Conservation (phyloP, 73 alveolate genomes). For the Tetrahymena borealis region DNA sequence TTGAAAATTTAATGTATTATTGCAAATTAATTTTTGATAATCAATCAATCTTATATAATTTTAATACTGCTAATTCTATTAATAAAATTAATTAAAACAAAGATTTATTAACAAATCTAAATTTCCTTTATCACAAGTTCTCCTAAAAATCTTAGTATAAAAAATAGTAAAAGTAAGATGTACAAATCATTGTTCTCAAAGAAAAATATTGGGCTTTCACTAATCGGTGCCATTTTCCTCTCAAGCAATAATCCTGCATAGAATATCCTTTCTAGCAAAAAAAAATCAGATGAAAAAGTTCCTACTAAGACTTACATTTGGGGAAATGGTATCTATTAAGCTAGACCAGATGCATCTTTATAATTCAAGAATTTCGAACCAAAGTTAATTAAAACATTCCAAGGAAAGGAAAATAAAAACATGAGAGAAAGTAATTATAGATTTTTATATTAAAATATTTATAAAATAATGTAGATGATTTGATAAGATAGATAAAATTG, state of each 20-base stretch:
- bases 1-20: too few species aligned
- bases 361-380: conserved; percentile 25
- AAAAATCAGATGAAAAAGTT: neutral
- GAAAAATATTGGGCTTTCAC: neutral
- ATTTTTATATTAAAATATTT: too few species aligned
- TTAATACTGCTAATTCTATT: neutral
- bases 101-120: neutral
- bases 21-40: neutral
- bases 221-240: neutral
- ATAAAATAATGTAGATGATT: too few species aligned
- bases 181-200: neutral
- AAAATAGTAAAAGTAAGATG: neutral
- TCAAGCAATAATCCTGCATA: neutral
- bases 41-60: neutral
- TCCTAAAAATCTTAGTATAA: neutral
- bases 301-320: conserved; percentile 22
- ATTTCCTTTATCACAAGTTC: neutral
- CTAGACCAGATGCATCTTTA: conserved; percentile 32
- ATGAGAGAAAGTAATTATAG: neutral
- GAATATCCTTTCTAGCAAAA: neutral
- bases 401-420: conserved; percentile 12
- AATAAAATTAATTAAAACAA: neutral
- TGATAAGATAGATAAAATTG: too few species aligned
- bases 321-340: conserved; percentile 46
- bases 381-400: conserved; percentile 8